A percentile compares a stretch with the other conserved stretches of the same genome.
Evolutionary conservation across 2,329 filamentous ascomycete species (phyloP).

Genomic region (Pseudopyricularia cyperi): DNA sequence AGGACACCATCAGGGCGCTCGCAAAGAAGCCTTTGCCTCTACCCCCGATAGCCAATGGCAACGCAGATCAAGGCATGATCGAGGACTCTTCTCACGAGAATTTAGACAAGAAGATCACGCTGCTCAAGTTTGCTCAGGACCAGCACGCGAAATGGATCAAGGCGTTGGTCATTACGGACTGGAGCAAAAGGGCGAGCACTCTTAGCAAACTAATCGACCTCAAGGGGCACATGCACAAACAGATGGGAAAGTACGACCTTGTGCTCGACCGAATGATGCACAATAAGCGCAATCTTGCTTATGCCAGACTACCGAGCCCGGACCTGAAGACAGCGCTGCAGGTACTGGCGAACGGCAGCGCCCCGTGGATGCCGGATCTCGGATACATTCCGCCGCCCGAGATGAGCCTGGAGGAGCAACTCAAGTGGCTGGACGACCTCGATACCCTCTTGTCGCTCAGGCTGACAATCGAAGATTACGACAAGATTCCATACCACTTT

Average conservation of each 20-base stretch:
- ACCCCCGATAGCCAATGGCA: slow-evolving; percentile 33
- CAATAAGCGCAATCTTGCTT: slow-evolving; percentile 59
- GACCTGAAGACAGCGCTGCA: slow-evolving; percentile 85
- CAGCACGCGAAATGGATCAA: slow-evolving; percentile 87
- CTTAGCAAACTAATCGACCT: slow-evolving; percentile 85
- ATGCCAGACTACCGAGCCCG: slow-evolving; percentile 71
- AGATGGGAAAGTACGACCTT: slow-evolving; percentile 45
- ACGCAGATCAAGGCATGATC: slow-evolving; percentile 20
- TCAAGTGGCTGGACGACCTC: slow-evolving; percentile 65
- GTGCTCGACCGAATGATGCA: slow-evolving; percentile 52
- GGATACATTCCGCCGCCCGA: slow-evolving; percentile 64
- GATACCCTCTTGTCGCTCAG: slow-evolving; percentile 74
- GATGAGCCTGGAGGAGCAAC: slow-evolving; percentile 57
- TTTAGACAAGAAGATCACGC: slow-evolving; percentile 57
- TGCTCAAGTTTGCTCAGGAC: slow-evolving; percentile 68
- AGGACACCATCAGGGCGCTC: slow-evolving; percentile 56
- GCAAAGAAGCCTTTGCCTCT: slow-evolving; percentile 51
- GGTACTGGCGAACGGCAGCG: slow-evolving; percentile 65
- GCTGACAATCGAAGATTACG: slow-evolving; percentile 71
- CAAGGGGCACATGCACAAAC: slow-evolving; percentile 56
- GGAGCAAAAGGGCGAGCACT: slow-evolving; percentile 67
- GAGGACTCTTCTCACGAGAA: slow-evolving; percentile 54
- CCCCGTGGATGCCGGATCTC: slow-evolving; percentile 69
- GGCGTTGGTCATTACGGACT: slow-evolving; percentile 77
- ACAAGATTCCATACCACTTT: slow-evolving; percentile 64